phyloP scores from a whole-genome alignment of 306 rosid species.

The Cyclanthera cordifolia region DNA sequence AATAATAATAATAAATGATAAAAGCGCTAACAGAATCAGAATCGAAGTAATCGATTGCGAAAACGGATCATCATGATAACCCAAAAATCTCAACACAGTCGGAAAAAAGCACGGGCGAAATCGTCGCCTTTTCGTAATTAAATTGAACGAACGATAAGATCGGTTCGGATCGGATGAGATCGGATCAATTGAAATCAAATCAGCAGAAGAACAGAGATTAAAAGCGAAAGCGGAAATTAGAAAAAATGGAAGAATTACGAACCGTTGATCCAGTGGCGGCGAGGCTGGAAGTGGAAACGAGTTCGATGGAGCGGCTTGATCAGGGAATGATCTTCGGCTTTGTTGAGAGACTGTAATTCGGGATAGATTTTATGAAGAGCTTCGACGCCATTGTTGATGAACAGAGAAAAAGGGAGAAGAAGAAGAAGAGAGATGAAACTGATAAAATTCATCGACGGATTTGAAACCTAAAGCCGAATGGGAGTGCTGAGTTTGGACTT shows the following conservation, averaged over 20 bases:
- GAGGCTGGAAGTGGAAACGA: conserved; percentile 72
- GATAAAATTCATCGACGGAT: conserved; percentile 14
- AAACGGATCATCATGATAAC: no score
- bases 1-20: neutral
- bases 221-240: neutral
- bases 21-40: neutral
- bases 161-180: neutral
- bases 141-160: no score
- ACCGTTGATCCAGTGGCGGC: conserved; percentile 74
- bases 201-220: neutral
- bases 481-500: neutral
- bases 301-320: conserved; percentile 34
- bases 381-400: conserved; percentile 27
- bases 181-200: neutral
- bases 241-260: neutral
- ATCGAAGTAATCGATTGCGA: neutral
- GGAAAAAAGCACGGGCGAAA: neutral
- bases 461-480: neutral
- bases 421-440: conserved; percentile 13
- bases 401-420: conserved; percentile 15
- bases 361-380: conserved; percentile 38
- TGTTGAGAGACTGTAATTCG: conserved; percentile 27
- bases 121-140: no score
- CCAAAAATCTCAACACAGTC: no score
- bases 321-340: neutral